Percentiles rank a stretch among this genome's conserved stretches.
These are phyloP conservation scores for Phytophthora lateralis DNA, from an alignment of 352 stramenopile species.

Conservation along the genomic window DNA sequence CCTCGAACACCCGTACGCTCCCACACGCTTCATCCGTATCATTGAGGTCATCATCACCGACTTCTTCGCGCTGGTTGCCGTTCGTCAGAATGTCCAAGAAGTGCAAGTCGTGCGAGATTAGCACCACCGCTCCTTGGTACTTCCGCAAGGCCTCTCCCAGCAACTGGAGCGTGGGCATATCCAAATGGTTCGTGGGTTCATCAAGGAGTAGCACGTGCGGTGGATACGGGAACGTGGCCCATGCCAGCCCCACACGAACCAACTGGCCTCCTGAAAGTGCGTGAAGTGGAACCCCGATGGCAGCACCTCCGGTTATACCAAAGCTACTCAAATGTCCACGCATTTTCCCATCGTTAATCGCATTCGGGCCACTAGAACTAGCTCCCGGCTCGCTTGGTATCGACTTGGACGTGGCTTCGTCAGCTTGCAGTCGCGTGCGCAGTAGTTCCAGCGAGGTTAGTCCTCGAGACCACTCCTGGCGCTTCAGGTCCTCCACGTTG, in stretches of 20 bases:
- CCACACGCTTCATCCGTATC: constrained; percentile 14
- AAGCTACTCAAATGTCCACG: constrained; percentile 56
- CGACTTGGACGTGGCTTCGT: constrained; percentile 26
- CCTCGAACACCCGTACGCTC: constrained; percentile 48
- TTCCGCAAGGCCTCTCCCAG: constrained; percentile 59
- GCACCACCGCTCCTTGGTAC: constrained; percentile 58
- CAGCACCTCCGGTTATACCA: constrained; percentile 46
- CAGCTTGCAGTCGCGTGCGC: constrained; percentile 38
- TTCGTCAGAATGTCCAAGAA: constrained; percentile 60
- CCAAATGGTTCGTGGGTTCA: constrained; percentile 93
- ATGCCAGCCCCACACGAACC: constrained; percentile 55
- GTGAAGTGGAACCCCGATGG: constrained; percentile 39
- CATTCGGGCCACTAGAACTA: background rate
- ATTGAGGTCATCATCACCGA: constrained; percentile 11
- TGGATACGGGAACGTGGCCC: constrained; percentile 78
- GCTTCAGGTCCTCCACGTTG: constrained; percentile 66
- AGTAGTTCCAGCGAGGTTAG: constrained; percentile 56
- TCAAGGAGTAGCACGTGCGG: constrained; percentile 92
- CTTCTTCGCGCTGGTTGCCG: constrained; percentile 7
- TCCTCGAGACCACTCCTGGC: constrained; percentile 46
- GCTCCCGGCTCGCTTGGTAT: constrained; percentile 2
- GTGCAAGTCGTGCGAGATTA: constrained; percentile 73
- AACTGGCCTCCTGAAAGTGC: constrained; percentile 56
- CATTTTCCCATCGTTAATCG: constrained; percentile 40
- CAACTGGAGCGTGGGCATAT: constrained; percentile 91